Percentiles rank a stretch among this genome's conserved stretches.
Conservation (phyloP, 1,139 yeast species). For the Komagataea norvegica region DNA sequence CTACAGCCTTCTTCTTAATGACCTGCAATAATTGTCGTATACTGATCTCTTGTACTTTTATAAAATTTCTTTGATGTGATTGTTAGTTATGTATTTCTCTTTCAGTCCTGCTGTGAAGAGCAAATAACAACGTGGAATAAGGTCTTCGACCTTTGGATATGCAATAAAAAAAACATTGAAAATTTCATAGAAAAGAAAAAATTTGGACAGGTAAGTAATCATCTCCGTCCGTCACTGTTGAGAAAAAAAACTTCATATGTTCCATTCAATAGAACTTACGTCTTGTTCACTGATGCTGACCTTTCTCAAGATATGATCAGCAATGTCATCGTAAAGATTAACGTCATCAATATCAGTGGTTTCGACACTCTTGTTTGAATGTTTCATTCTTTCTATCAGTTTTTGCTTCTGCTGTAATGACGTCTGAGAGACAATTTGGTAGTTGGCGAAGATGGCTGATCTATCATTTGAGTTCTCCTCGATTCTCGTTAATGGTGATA, state of each 20-base stretch:
- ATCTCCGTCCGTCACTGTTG: no score
- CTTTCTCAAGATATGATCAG: slow-evolving; percentile 20
- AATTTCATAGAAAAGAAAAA: no score
- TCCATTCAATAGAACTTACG: slow-evolving; percentile 19
- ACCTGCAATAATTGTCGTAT: no score
- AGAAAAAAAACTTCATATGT: slow-evolving; percentile 11
- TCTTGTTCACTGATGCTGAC: slow-evolving; percentile 12
- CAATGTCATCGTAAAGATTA: slow-evolving; percentile 21
- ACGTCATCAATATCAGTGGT: slow-evolving; percentile 12
- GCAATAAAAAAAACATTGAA: no score
- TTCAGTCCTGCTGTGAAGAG: no score
- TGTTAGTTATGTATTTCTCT: no score
- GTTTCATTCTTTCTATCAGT: slow-evolving; percentile 3
- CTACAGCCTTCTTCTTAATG: no score
- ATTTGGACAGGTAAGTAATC: no score
- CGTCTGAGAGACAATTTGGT: slow-evolving; percentile 1
- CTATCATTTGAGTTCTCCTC: slow-evolving; percentile 18
- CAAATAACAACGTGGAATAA: no score
- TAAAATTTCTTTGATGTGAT: no score
- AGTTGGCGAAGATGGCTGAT: slow-evolving; percentile 10
- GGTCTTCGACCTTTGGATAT: no score
- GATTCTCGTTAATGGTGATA: slow-evolving; percentile 17
- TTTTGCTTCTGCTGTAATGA: slow-evolving; percentile 2
- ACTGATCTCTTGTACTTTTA: no score
- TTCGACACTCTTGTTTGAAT: neutral